Conservation (phyloP, 1,139 yeast genomes). For the Hansenula lynferdii region DNA sequence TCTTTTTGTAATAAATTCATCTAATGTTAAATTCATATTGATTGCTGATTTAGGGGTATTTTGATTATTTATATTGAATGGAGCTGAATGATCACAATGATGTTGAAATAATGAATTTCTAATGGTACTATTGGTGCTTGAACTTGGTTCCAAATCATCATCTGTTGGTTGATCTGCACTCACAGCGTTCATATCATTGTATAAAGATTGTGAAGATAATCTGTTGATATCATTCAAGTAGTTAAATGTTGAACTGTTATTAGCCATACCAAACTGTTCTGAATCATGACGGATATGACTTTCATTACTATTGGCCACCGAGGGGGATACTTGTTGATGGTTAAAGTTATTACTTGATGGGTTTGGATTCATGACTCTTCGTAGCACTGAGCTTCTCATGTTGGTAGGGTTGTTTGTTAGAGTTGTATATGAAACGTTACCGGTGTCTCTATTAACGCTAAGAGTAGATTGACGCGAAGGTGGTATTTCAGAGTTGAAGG, state of each 20-base stretch:
- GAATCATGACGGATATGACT: no score
- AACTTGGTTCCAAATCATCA: not conserved
- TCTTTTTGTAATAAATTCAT: conserved; percentile 3
- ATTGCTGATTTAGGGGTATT: no score
- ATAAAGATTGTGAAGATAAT: conserved; percentile 7
- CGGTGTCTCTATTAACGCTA: conserved; percentile 2
- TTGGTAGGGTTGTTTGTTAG: not conserved
- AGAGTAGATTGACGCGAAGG: not conserved
- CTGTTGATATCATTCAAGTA: conserved; percentile 9
- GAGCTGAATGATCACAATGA: not conserved
- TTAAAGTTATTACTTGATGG: not conserved
- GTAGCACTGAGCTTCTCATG: not conserved
- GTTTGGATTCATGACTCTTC: conserved; percentile 3
- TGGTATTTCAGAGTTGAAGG: not conserved
- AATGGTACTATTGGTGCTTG: not conserved
- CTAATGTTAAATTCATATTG: not conserved
- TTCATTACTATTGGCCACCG: not conserved
- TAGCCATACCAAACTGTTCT: no score
- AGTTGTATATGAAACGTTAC: conserved; percentile 1
- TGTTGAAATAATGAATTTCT: not conserved
- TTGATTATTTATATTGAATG: no score
- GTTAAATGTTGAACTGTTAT: not conserved
- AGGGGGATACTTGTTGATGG: conserved; percentile 1
- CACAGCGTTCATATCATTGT: conserved; percentile 2
- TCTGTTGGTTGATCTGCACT: not conserved